These are phyloP conservation scores for Escovopsis weberi DNA, from an alignment of 2,329 filamentous ascomycete species.

Conservation along the genomic window DNA sequence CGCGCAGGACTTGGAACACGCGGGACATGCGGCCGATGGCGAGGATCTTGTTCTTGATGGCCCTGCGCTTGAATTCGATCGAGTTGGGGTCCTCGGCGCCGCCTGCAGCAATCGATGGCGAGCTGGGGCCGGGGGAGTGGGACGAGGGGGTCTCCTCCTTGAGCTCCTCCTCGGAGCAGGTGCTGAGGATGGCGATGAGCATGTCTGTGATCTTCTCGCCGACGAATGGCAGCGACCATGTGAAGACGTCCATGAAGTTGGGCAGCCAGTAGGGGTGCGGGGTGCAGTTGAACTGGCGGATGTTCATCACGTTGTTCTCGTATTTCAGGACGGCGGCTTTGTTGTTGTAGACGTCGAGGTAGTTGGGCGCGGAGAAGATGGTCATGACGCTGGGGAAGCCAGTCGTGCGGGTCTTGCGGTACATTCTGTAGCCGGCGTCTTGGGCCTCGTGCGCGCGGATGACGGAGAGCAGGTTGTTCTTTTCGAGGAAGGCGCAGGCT, in stretches of 20 bases:
- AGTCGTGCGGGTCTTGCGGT: conserved; percentile 93
- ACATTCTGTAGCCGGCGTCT: conserved; percentile 98
- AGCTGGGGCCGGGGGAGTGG: conserved; percentile 53
- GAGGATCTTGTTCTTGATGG: conserved; percentile 99
- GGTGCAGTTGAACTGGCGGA: conserved; percentile 98
- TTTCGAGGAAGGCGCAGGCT: conserved; percentile 92
- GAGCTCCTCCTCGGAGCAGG: conserved; percentile 96
- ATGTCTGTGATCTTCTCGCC: conserved; percentile 99
- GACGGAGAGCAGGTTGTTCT: conserved; percentile 94
- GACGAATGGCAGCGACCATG: conserved; percentile 98
- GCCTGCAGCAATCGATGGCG: conserved; percentile 45
- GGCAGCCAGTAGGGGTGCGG: conserved; percentile 98
- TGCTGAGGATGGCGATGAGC: conserved; percentile 96
- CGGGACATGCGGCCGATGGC: conserved; percentile 92
- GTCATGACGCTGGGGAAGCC: conserved; percentile 99
- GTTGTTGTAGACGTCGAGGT: conserved; percentile 99
- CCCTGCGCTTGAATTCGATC: conserved; percentile 84
- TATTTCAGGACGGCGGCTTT: conserved; percentile 98
- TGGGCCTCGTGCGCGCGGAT: conserved; percentile 97
- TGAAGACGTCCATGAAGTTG: conserved; percentile 99
- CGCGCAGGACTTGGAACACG: conserved; percentile 94
- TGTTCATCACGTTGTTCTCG: conserved; percentile 99
- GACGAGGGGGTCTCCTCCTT: conserved; percentile 71
- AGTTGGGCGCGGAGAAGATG: conserved; percentile 98
- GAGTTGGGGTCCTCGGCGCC: conserved; percentile 57